A percentile compares a stretch with the other conserved stretches of the same genome.
These are phyloP conservation scores for Barnettozyma vustinii DNA, from an alignment of 805 yeast species.

Conservation along the genomic window DNA sequence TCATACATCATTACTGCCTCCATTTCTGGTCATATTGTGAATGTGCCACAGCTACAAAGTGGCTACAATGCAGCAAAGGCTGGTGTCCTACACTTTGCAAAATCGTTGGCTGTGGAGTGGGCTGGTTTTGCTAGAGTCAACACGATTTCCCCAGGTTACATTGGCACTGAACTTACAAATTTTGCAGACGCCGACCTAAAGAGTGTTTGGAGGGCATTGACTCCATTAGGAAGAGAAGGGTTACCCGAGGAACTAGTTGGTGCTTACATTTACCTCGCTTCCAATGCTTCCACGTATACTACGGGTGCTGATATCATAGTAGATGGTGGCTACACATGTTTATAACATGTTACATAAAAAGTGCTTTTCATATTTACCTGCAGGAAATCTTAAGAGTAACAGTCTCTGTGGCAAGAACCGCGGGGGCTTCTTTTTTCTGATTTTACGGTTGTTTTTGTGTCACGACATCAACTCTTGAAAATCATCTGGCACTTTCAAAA, in stretches of 20 bases:
- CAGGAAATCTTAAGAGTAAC: too few relatives aligned
- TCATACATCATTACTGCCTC: constrained; percentile 82
- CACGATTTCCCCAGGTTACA: constrained; percentile 83
- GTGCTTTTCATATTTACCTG: too few relatives aligned
- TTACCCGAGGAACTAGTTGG: constrained; percentile 71
- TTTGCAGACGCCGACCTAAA: constrained; percentile 40
- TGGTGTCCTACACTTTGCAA: constrained; percentile 69
- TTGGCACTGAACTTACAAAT: constrained; percentile 61
- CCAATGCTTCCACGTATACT: constrained; percentile 73
- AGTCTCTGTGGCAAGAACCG: not conserved
- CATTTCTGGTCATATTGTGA: constrained; percentile 85
- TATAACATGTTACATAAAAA: too few relatives aligned
- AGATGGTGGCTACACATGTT: constrained; percentile 66
- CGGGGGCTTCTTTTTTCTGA: too few relatives aligned
- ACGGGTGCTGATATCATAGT: constrained; percentile 74
- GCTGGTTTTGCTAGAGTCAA: constrained; percentile 78
- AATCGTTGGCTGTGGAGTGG: constrained; percentile 84
- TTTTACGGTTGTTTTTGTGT: not conserved
- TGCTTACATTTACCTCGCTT: constrained; percentile 73
- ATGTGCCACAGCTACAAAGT: constrained; percentile 83
- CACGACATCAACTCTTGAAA: not conserved
- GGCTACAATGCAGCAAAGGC: constrained; percentile 88
- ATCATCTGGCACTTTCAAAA: not conserved
- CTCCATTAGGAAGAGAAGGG: constrained; percentile 74
- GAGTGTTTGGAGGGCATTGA: constrained; percentile 42